phyloP scores from a whole-genome alignment of 495 filamentous ascomycete species.

The Aspergillus mulundensis region DNA sequence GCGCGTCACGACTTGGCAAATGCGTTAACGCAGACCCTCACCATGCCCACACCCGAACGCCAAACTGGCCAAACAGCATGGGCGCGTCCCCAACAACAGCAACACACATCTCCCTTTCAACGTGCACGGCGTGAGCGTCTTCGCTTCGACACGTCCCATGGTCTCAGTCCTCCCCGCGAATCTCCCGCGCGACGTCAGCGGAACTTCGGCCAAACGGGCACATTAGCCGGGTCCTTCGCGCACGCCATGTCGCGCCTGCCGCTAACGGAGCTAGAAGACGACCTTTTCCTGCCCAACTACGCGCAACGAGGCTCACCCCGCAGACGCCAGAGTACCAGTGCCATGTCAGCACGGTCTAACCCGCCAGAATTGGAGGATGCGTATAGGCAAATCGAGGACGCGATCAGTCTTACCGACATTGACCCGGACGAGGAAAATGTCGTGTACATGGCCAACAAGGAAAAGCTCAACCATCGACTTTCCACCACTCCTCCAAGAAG shows the following conservation, averaged over 20 bases:
- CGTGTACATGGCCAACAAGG: conserved; percentile 16
- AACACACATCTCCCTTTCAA: conserved; percentile 30
- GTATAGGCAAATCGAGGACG: conserved; percentile 45
- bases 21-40: conserved; percentile 9
- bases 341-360: conserved; percentile 30
- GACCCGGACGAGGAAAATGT: conserved; percentile 24
- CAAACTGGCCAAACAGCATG: conserved; percentile 13
- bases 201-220: conserved; percentile 33
- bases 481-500: conserved; percentile 24
- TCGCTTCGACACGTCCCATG: conserved; percentile 28
- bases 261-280: conserved; percentile 23
- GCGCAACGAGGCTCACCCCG: conserved; percentile 13
- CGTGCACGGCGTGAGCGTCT: conserved; percentile 30
- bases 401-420: conserved; percentile 35
- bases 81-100: conserved; percentile 30
- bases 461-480: conserved; percentile 21
- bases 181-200: conserved; percentile 26
- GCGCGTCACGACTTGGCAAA: not conserved
- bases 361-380: conserved; percentile 41
- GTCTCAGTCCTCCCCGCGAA: conserved; percentile 28
- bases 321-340: conserved; percentile 11
- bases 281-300: conserved; percentile 12
- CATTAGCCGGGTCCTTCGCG: conserved; percentile 36
- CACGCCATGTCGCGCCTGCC: conserved; percentile 19
- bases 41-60: conserved; percentile 27